These are phyloP conservation scores for Musa troglodytarum DNA, from an alignment of 176 grass and related monocot species.

Conservation along the genomic window DNA sequence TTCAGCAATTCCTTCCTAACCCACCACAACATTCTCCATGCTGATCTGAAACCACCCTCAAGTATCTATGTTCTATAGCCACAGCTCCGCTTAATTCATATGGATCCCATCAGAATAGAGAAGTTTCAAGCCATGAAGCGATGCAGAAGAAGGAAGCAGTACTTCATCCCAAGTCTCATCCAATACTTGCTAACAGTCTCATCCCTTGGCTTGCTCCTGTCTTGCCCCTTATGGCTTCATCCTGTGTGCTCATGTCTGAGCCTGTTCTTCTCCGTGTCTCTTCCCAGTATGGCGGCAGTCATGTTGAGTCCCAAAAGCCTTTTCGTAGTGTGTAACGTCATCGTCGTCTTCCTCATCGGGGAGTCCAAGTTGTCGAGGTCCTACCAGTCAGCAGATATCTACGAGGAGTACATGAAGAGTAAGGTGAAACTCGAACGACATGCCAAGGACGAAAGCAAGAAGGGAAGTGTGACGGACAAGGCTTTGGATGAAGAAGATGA, in stretches of 20 bases:
- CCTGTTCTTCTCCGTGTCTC: neutral
- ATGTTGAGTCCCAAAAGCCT: neutral
- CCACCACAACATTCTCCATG: too few species aligned
- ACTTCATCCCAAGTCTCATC: conserved; percentile 28
- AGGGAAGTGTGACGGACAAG: neutral
- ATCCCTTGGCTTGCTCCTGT: conserved; percentile 10
- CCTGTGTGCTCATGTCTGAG: neutral
- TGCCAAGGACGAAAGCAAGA: neutral
- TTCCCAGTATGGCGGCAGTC: neutral
- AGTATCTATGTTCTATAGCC: too few species aligned
- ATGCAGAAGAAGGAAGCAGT: conserved; percentile 39
- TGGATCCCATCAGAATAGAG: conserved; percentile 55
- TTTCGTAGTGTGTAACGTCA: neutral
- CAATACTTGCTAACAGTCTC: conserved; percentile 32
- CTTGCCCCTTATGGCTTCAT: neutral
- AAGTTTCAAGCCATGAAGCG: conserved; percentile 60
- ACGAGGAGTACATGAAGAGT: neutral
- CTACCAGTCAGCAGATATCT: neutral
- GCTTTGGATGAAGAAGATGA: neutral
- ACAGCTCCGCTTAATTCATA: conserved; percentile 1
- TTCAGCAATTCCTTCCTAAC: too few species aligned
- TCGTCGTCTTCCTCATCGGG: neutral
- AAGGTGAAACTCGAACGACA: neutral
- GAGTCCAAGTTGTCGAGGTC: neutral
- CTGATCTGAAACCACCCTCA: too few species aligned